phyloP scores from a whole-genome alignment of 495 filamentous ascomycete genomes.

The Cairneyella variabilis region DNA sequence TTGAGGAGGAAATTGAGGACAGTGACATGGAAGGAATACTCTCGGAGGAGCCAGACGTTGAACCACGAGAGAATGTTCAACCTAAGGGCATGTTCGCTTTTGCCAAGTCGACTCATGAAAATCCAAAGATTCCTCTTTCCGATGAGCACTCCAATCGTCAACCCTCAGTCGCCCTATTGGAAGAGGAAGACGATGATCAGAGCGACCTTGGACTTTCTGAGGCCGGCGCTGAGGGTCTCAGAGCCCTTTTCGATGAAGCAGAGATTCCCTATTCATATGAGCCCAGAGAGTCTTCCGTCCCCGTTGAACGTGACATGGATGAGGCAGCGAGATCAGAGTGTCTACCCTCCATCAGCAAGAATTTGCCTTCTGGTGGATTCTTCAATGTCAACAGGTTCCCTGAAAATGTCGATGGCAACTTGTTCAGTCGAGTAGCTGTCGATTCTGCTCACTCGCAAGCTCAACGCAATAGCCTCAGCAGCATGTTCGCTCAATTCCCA shows the following conservation, averaged over 20 bases:
- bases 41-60: background rate
- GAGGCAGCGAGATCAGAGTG: too few relatives aligned
- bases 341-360: too few relatives aligned
- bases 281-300: too few relatives aligned
- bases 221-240: constrained; percentile 20
- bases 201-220: constrained; percentile 24
- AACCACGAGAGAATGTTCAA: background rate
- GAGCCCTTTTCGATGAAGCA: constrained; percentile 13
- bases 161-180: background rate
- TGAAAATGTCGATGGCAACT: too few relatives aligned
- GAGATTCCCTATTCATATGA: background rate
- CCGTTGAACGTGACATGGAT: too few relatives aligned
- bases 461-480: too few relatives aligned
- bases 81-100: background rate
- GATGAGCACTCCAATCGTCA: background rate
- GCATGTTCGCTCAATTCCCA: too few relatives aligned
- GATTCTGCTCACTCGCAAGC: too few relatives aligned
- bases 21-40: background rate
- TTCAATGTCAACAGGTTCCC: too few relatives aligned
- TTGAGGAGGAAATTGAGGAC: background rate
- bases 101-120: constrained; percentile 4
- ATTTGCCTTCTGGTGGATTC: too few relatives aligned
- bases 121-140: constrained; percentile 2
- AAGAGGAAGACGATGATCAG: constrained; percentile 16
- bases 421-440: too few relatives aligned